Percentiles rank a stretch among this genome's conserved stretches.
These are phyloP conservation scores for Telfairia occidentalis DNA, from an alignment of 331 rosid genomes.

Conservation along the genomic window DNA sequence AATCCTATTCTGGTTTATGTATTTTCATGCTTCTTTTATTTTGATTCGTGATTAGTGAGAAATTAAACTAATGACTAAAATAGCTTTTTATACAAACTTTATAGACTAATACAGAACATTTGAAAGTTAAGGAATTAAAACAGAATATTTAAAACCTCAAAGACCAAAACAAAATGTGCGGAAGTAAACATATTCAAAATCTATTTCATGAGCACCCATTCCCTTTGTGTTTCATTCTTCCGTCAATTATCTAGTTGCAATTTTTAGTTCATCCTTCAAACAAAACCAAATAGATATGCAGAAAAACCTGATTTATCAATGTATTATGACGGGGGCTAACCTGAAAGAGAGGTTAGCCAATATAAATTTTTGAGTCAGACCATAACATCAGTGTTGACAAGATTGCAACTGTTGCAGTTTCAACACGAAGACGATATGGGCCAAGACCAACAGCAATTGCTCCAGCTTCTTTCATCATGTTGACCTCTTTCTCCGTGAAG, in stretches of 20 bases:
- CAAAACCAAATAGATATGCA: neutral
- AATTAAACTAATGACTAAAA: too few relatives aligned
- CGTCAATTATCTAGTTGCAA: neutral
- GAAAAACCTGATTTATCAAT: neutral
- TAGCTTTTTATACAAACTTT: too few relatives aligned
- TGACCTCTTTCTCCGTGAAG: slow-evolving; percentile 66
- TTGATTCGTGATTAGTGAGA: too few relatives aligned
- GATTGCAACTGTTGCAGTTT: slow-evolving; percentile 84
- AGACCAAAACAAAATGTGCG: too few relatives aligned
- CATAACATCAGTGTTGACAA: slow-evolving; percentile 65
- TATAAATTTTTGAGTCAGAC: slow-evolving; percentile 36
- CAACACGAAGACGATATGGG: slow-evolving; percentile 74
- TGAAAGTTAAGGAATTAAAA: neutral
- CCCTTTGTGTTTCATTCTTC: neutral
- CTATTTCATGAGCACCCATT: neutral
- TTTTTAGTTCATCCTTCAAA: neutral
- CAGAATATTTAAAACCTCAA: too few relatives aligned
- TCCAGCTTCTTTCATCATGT: slow-evolving; percentile 58
- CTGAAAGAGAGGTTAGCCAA: neutral
- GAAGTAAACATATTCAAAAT: neutral
- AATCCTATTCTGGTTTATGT: too few relatives aligned
- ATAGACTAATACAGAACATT: too few relatives aligned
- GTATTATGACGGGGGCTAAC: neutral
- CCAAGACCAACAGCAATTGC: slow-evolving; percentile 76
- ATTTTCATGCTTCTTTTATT: neutral